Percentiles rank a stretch among this genome's conserved stretches.
Evolutionary conservation across 2,329 filamentous ascomycete species (phyloP).

Genomic region (Cryphonectria nitschkei): DNA sequence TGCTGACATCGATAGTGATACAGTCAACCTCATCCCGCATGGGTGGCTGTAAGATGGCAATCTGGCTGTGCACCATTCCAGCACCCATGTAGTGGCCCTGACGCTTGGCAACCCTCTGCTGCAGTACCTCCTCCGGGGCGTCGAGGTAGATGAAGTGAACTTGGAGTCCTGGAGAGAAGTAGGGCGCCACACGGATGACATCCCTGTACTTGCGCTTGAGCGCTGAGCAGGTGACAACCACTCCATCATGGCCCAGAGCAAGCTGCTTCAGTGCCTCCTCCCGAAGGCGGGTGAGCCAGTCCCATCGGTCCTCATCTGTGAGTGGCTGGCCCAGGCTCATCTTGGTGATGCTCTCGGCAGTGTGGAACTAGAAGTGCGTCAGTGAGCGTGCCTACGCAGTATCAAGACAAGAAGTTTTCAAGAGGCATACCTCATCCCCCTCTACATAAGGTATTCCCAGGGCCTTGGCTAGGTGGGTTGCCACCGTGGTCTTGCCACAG

Average conservation of each 20-base stretch:
- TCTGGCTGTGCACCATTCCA: conserved; percentile 92
- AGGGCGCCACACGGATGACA: conserved; percentile 79
- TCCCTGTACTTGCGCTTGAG: conserved; percentile 98
- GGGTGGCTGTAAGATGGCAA: conserved; percentile 85
- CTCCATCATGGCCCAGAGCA: conserved; percentile 64
- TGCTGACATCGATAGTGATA: conserved; percentile 70
- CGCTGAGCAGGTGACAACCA: conserved; percentile 95
- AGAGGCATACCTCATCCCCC: conserved; percentile 70
- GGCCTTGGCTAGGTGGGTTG: conserved; percentile 63
- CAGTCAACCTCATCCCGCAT: conserved; percentile 71
- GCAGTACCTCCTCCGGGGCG: conserved; percentile 73
- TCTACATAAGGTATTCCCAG: conserved; percentile 73
- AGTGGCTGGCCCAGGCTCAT: conserved; percentile 85
- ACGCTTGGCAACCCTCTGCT: conserved; percentile 74
- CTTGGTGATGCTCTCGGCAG: conserved; percentile 81
- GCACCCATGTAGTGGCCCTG: conserved; percentile 95
- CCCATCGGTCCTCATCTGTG: conserved; percentile 94
- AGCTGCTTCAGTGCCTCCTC: conserved; percentile 66
- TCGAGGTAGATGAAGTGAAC: conserved; percentile 94
- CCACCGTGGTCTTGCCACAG: conserved; percentile 79
- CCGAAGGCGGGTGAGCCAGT: conserved; percentile 85
- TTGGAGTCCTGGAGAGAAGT: conserved; percentile 71
- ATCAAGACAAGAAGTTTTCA: conserved; percentile 4
- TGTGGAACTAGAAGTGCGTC: conserved; percentile 66
- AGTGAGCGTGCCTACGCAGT: neutral